phyloP scores from a whole-genome alignment of 106 monocot species.

The Vanilla planifolia region DNA sequence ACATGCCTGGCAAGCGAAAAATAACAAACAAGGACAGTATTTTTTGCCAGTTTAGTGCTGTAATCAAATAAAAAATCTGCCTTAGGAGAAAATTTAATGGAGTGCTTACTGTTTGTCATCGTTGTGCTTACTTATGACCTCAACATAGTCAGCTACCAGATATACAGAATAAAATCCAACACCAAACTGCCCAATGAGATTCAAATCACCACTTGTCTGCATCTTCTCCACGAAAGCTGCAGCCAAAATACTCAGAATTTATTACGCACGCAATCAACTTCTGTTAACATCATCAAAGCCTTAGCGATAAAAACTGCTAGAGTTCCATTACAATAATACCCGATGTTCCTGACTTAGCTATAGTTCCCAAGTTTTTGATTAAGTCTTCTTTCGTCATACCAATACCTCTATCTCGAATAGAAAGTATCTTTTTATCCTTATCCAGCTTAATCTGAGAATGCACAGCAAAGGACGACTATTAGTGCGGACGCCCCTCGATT shows the following conservation, averaged over 20 bases:
- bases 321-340: conserved; percentile 28
- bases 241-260: background rate
- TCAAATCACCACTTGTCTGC: conserved; percentile 94
- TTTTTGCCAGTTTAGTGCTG: conserved; percentile 1
- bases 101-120: conserved; percentile 89
- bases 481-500: background rate
- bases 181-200: conserved; percentile 96
- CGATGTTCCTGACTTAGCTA: conserved; percentile 97
- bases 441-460: conserved; percentile 84
- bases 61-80: background rate
- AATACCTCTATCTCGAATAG: conserved; percentile 90
- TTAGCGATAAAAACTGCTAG: background rate
- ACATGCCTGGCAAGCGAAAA: conserved; percentile 44
- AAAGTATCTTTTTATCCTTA: conserved; percentile 82
- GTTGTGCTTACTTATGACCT: conserved; percentile 98
- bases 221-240: conserved; percentile 97
- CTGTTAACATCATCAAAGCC: background rate
- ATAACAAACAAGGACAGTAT: background rate
- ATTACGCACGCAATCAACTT: background rate
- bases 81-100: conserved; percentile 1
- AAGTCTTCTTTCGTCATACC: conserved; percentile 99
- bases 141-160: conserved; percentile 96
- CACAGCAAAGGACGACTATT: background rate
- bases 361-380: conserved; percentile 96
- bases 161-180: conserved; percentile 99